Evolutionary conservation across 169 alveolate species (phyloP), one percentile per base, ranked within the genome.

Genomic region (Plasmodium gaboni): DNA sequence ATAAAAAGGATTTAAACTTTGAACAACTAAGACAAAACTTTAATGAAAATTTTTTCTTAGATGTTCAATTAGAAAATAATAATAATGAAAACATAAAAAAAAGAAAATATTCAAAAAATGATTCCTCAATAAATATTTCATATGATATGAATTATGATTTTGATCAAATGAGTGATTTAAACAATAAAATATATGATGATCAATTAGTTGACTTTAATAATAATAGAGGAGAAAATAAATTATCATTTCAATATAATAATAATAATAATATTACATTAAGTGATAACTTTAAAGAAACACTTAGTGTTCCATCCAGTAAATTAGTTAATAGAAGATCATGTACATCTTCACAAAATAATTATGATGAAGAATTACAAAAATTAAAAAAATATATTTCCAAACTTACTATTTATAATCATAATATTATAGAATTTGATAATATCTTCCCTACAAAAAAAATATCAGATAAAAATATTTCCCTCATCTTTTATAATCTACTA

Each of bases 231-330:
- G 51, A 64, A n/a, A 48, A 50, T 15, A 70, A 26, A 7, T 9
- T 15, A 19, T 12, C 26, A 19, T 70, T 50, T 10, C 86, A 72
- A 72, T 17, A 55, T 55, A 6, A 46, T 46, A 38, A 53, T 32
- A 13, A 50, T 22, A 8, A 24, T 32, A 53, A 32, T 53, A 51
- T 44, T 17, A 68, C 72, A 9, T 83, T 83, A n/a, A 83, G 83
- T 53, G 91, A 83, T 10, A 83, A 63, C 44, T 83, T 69, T 6
- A 83, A 55, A 55, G 83, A 83, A n/a, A 42, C 91, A 3, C 44
- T 83, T 15, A 83, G 91, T 67, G 91, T 83, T 19, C 91, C 91
- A 53, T 83, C 91, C 5, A 83, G 91, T 63, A 83, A 68, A 15
- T 48, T 83, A 57, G 83, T 68, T 69, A 68, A 59, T 32, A 67